Evolutionary conservation across 2,329 filamentous ascomycete species (phyloP), one percentile per base, ranked within the genome.

Genomic region (Talaromyces sp.): DNA sequence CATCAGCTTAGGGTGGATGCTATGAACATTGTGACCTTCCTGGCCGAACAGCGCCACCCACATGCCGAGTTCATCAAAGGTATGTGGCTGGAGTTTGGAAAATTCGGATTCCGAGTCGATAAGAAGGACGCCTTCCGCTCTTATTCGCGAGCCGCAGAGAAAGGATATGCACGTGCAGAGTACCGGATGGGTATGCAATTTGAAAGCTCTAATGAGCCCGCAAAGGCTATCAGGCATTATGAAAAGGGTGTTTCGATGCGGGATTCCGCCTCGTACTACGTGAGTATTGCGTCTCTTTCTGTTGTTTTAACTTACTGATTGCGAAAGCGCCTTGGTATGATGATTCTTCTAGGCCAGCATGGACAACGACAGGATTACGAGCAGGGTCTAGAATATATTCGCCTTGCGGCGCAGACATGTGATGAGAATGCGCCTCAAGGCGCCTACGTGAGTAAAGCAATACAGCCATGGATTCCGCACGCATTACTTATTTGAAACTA

Each of bases 141-240:
- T 67, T 99, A 97, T 75, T 85, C 86, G 62, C 82, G 87, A 66
- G 89, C 94, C n/a, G 88, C 91, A 31, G 88, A 92, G 66, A 86
- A 89, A 66, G 91, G 91, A 59, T 96, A 92, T 75, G 85, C 88
- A 21, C 83, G 94, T 65, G 92, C 94, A 19, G 91, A 97, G 73
- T 99, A 99, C 73, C 86, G 94, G 48, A 96, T 99, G 77, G 94
- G 94, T 62, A 99, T 97, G 93, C 88, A 97, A 58, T 97, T 92
- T 71, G 94, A 99, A 75, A 91, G 89, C 71, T 93, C 91, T 4
- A 96, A 96, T 69, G 93, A 99, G 68, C 87, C 91, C 60, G 82
- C 87, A 62, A 97, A 96, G 72, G 94, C 94, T 5, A 86, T 97
- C 68, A 86, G 88, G 67, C 92, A 97, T 73, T 99, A 97, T 74